Evolutionary conservation across 768 basidiomycete species (phyloP).

Genomic region (Pleurotus salmoneostramineus): DNA sequence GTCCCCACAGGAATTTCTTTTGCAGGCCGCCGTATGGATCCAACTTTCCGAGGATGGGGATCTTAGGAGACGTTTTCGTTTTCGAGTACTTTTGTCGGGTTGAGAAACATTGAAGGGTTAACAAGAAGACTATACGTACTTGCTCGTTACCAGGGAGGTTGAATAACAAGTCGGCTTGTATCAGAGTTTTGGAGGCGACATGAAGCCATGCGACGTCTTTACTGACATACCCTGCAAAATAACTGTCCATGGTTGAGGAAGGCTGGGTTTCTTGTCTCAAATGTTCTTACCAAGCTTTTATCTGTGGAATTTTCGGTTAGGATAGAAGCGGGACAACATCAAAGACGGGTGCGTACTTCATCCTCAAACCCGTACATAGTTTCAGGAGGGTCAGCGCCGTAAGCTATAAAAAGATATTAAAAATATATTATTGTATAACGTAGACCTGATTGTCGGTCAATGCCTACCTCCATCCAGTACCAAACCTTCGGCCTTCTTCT

Average conservation of each 20-base stretch:
- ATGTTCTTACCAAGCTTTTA: conserved; percentile 42
- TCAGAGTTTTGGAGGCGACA: conserved; percentile 60
- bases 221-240: conserved; percentile 67
- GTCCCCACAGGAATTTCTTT: conserved; percentile 25
- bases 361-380: conserved; percentile 78
- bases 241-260: conserved; percentile 32
- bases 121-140: conserved; percentile 22
- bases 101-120: background rate
- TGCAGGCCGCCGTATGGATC: conserved; percentile 32
- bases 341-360: conserved; percentile 31
- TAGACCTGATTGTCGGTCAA: background rate
- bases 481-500: conserved; percentile 47
- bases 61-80: conserved; percentile 19
- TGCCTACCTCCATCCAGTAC: conserved; percentile 61
- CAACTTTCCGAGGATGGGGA: conserved; percentile 23
- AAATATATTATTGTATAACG: background rate
- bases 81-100: conserved; percentile 32
- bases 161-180: conserved; percentile 81
- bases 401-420: conserved; percentile 30
- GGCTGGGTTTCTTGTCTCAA: background rate
- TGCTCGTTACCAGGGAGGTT: conserved; percentile 82
- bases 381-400: conserved; percentile 58
- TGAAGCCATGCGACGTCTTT: conserved; percentile 87
- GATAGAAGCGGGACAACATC: background rate
- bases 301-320: conserved; percentile 20